Evolutionary conservation across 805 yeast species (phyloP), one percentile per base, ranked within the genome.

Genomic region (Nakazawaea laoshanensis): DNA sequence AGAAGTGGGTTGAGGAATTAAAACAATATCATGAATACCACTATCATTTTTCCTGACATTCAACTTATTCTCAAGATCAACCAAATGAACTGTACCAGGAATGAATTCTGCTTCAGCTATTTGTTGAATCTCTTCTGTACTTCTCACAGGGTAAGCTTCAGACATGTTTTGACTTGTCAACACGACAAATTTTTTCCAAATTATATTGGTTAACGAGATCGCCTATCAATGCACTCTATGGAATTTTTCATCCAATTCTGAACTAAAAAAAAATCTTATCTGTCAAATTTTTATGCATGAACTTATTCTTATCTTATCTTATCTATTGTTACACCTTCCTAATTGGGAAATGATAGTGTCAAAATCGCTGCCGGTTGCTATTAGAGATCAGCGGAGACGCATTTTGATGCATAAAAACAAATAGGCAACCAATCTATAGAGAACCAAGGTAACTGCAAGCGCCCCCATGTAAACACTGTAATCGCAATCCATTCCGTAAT

Each of bases 1-100:
- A 32, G 67, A 72, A 0, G 80, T 66, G 2, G 87, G 87, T 7
- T 71, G 70, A 20, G 87, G 86, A 28, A 74, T 66, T 27, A 77
- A 55, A 9, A 78, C 69, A 38, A 76, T 65, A 22, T 56, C 55
- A 2, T 46, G 41, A 20, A 53, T 50, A 3, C 55, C 61, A 25
- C 57, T 53, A 5, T 10, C 23, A n/a, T 31, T 51, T 24, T 52
- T 49, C 27, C 49, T 53, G 14, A 53, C 60, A 28, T 49, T 39
- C 21, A 52, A 42, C 26, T 36, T 42, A 7, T 59, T 63, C 24
- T 57, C 61, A 10, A 59, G 15, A 42, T 67, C 76, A 24, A 72
- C 67, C 20, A 72, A 53, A 33, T 65, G 67, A 13, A 65, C 52
- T 7, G 74, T 68, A 7, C 78, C 78, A 4, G 77, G 77, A 16